Evolutionary conservation across 2,329 filamentous ascomycete genomes (phyloP).

Genomic region (Aspergillus texensis): DNA sequence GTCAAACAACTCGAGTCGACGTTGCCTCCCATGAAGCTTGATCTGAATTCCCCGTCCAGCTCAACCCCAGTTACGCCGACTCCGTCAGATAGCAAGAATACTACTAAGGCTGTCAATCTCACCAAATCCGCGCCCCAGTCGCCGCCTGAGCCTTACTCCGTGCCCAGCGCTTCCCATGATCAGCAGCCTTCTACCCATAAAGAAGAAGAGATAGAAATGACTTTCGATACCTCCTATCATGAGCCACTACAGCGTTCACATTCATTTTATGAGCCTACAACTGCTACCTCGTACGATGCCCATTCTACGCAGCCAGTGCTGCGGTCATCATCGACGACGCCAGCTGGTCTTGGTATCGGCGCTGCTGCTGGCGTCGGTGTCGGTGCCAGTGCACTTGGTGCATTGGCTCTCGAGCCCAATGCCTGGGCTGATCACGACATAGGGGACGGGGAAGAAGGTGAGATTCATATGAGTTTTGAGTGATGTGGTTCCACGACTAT

Average conservation of each 20-base stretch:
- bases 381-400: conserved; percentile 28
- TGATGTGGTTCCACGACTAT: conserved; percentile 41
- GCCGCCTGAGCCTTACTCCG: conserved; percentile 20
- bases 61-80: conserved; percentile 22
- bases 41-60: conserved; percentile 46
- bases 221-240: conserved; percentile 68
- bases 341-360: conserved; percentile 28
- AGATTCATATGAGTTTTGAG: conserved; percentile 82
- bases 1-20: conserved; percentile 86
- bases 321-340: conserved; percentile 36
- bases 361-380: conserved; percentile 26
- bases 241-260: conserved; percentile 34
- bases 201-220: conserved; percentile 62
- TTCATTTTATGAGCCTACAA: conserved; percentile 20
- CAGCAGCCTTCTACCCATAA: conserved; percentile 16
- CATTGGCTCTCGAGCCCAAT: conserved; percentile 53
- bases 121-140: conserved; percentile 20
- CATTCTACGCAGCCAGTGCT: conserved; percentile 29
- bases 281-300: conserved; percentile 11
- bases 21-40: conserved; percentile 84
- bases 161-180: conserved; percentile 14
- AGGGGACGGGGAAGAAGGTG: conserved; percentile 69
- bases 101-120: conserved; percentile 33
- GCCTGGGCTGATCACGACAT: conserved; percentile 73
- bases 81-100: conserved; percentile 38